Conservation (phyloP, 257 asterid genomes). For the Gentiana straminea region DNA sequence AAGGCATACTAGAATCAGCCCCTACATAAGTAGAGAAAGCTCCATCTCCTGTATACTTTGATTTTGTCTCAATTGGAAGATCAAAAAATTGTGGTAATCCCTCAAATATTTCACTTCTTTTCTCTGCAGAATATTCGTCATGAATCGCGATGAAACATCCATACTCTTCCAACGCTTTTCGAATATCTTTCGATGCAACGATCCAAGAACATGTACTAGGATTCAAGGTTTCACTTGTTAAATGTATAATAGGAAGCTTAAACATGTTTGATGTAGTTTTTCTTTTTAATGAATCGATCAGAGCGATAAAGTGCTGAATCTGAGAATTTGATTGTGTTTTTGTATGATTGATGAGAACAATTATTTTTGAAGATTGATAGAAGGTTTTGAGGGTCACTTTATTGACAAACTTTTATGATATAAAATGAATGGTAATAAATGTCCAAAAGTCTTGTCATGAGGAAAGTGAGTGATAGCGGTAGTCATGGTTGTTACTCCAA, state of each 20-base stretch:
- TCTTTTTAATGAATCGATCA: too few species aligned
- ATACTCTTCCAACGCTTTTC: constrained; percentile 7
- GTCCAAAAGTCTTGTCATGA: too few species aligned
- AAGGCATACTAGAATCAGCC: constrained; percentile 34
- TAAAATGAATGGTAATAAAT: too few species aligned
- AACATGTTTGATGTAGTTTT: too few species aligned
- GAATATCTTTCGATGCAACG: background rate
- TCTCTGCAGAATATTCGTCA: constrained; percentile 4
- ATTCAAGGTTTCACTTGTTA: background rate
- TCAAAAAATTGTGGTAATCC: constrained; percentile 2
- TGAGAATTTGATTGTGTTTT: too few species aligned
- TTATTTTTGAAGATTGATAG: too few species aligned
- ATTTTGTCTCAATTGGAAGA: constrained; percentile 8
- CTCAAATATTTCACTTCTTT: background rate
- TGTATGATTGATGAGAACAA: too few species aligned
- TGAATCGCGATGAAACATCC: constrained; percentile 9
- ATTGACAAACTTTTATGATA: too few species aligned
- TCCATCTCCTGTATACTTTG: background rate
- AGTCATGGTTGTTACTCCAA: too few species aligned
- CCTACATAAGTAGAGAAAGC: constrained; percentile 24
- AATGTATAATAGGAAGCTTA: constrained; percentile 8
- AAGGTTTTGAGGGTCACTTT: too few species aligned
- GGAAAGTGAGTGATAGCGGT: too few species aligned
- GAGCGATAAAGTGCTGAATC: too few species aligned
- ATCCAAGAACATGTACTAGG: constrained; percentile 1